Evolutionary conservation across 2,329 filamentous ascomycete species (phyloP).

Genomic region (Pseudocercospora macadamiae): DNA sequence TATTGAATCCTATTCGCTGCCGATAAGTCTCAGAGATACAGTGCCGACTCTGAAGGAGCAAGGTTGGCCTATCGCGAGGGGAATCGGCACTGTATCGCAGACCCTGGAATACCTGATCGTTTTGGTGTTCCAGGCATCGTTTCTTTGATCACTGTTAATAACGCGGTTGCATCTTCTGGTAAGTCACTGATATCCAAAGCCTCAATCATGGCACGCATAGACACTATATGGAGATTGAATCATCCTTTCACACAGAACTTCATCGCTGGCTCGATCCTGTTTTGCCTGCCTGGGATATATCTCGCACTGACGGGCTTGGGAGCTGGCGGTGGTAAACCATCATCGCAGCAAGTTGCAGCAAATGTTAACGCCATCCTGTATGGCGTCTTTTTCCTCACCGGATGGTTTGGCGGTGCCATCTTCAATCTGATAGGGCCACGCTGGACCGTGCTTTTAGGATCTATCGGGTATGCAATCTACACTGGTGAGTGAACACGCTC

Average conservation of each 20-base stretch:
- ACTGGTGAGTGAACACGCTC: neutral
- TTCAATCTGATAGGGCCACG: constrained; percentile 9
- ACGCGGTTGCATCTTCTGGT: no score
- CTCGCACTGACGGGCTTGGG: constrained; percentile 13
- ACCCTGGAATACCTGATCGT: no score
- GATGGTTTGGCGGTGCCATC: constrained; percentile 11
- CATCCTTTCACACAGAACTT: constrained; percentile 6
- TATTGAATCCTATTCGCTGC: neutral
- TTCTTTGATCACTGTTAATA: no score
- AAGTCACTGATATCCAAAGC: no score
- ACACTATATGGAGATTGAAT: neutral
- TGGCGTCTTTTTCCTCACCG: constrained; percentile 10
- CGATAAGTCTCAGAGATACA: constrained; percentile 1
- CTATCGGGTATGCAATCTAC: neutral
- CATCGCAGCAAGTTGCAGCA: constrained; percentile 7
- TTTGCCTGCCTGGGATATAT: constrained; percentile 4
- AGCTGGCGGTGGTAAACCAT: constrained; percentile 13
- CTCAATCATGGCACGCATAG: neutral
- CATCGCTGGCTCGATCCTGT: constrained; percentile 3
- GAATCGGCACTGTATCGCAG: constrained; percentile 2
- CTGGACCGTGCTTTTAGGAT: constrained; percentile 1
- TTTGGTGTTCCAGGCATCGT: no score
- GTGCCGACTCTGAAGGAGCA: neutral
- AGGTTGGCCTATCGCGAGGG: constrained; percentile 4
- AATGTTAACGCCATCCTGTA: constrained; percentile 14